Conservation (phyloP, 495 filamentous ascomycete genomes). For the Neurospora sp. region DNA sequence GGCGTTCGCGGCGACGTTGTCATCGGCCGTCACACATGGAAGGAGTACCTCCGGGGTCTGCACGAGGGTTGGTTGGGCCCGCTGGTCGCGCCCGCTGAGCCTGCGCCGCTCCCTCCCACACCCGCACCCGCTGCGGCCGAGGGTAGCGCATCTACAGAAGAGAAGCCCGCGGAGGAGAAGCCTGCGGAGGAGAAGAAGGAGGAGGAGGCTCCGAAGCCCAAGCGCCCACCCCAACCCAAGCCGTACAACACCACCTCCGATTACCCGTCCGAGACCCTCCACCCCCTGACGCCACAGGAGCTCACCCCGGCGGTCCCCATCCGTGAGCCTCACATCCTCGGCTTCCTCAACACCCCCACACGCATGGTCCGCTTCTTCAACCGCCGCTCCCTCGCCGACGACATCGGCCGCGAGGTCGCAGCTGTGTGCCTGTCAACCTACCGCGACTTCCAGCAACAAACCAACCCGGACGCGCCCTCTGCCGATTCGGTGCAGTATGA, state of each 20-base stretch:
- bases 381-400: conserved; percentile 73
- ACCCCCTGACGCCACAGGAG: conserved; percentile 48
- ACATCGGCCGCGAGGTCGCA: conserved; percentile 80
- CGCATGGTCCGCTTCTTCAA: conserved; percentile 83
- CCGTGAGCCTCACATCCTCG: conserved; percentile 79
- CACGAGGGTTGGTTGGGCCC: conserved; percentile 97
- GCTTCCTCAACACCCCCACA: conserved; percentile 83
- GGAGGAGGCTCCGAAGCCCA: conserved; percentile 33
- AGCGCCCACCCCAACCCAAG: conserved; percentile 38
- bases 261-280: conserved; percentile 53
- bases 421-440: conserved; percentile 63
- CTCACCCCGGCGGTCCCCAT: conserved; percentile 60
- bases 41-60: conserved; percentile 86
- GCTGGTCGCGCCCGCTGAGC: conserved; percentile 33
- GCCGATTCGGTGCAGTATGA: conserved; percentile 39
- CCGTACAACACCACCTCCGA: conserved; percentile 60
- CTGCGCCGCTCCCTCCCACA: conserved; percentile 13
- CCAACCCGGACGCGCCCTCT: conserved; percentile 8
- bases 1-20: conserved; percentile 75
- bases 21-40: conserved; percentile 90
- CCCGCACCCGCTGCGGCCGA: conserved; percentile 15
- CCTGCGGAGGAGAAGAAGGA: conserved; percentile 24
- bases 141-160: conserved; percentile 22
- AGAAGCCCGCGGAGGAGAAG: conserved; percentile 19
- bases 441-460: conserved; percentile 33